phyloP scores from a whole-genome alignment of 371 early-diverging fungal species.

The Lichtheimia corymbifera region DNA sequence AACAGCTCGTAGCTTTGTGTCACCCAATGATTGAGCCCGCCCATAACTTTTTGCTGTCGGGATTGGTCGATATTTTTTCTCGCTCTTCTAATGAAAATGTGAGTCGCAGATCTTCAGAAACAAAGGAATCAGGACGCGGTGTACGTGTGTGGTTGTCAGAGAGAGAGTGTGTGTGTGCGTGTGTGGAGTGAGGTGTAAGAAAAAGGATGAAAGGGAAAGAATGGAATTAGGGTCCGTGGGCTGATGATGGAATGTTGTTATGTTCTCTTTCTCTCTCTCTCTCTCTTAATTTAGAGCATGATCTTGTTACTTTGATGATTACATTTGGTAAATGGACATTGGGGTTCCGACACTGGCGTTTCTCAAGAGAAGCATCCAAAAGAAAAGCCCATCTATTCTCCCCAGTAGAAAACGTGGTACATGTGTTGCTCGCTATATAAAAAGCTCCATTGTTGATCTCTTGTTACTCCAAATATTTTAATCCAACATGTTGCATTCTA shows the following conservation, averaged over 20 bases:
- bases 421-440: not conserved
- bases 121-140: not conserved
- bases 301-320: not conserved
- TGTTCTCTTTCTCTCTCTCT: too few relatives aligned
- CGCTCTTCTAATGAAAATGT: not conserved
- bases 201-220: too few relatives aligned
- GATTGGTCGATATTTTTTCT: not conserved
- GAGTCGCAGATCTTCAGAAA: not conserved
- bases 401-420: not conserved
- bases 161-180: not conserved
- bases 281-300: not conserved
- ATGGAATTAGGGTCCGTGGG: too few relatives aligned
- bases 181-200: not conserved
- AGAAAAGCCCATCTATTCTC: not conserved
- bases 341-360: too few relatives aligned
- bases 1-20: constrained; percentile 10
- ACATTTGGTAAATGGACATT: too few relatives aligned
- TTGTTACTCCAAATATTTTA: not conserved
- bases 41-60: not conserved
- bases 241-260: too few relatives aligned
- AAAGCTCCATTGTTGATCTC: not conserved
- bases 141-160: not conserved
- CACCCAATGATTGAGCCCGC: not conserved
- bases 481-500: constrained; percentile 5
- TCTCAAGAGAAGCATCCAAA: constrained; percentile 1